Percentiles rank a stretch among this genome's conserved stretches.
phyloP scores from a whole-genome alignment of 73 alveolate species.

The Paramecium sonneborni region DNA sequence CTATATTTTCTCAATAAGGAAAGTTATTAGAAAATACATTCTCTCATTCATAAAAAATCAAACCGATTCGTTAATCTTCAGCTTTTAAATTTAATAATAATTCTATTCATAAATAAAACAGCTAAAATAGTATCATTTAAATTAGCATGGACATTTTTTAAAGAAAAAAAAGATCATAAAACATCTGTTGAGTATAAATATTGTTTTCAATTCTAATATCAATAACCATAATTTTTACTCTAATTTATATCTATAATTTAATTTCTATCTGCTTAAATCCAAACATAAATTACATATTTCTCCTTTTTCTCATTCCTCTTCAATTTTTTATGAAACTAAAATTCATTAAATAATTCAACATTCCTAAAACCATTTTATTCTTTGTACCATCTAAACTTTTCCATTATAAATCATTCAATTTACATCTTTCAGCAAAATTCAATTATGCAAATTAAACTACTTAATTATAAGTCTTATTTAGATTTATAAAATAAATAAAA shows the following conservation, averaged over 20 bases:
- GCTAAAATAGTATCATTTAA: not conserved
- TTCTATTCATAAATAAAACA: not conserved
- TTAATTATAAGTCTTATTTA: not conserved
- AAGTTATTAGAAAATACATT: not conserved
- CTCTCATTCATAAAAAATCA: constrained; percentile 11
- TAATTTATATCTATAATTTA: not conserved
- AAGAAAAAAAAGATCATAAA: constrained; percentile 33
- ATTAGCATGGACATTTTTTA: not conserved
- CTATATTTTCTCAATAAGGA: not conserved
- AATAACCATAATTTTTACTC: not conserved
- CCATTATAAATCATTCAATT: not conserved
- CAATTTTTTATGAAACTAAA: not conserved
- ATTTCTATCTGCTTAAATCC: not conserved
- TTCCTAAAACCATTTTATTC: not conserved
- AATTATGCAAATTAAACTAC: not conserved
- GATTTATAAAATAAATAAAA: not conserved
- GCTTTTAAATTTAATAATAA: not conserved
- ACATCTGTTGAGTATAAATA: not conserved
- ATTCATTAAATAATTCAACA: not conserved
- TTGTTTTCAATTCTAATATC: not conserved
- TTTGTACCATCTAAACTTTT: not conserved
- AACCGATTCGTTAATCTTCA: constrained; percentile 24
- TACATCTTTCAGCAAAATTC: not conserved
- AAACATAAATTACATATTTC: not conserved
- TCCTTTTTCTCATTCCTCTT: not conserved